These are phyloP conservation scores for Mortierella sp. DNA, from an alignment of 371 early-diverging fungal species.

Conservation along the genomic window DNA sequence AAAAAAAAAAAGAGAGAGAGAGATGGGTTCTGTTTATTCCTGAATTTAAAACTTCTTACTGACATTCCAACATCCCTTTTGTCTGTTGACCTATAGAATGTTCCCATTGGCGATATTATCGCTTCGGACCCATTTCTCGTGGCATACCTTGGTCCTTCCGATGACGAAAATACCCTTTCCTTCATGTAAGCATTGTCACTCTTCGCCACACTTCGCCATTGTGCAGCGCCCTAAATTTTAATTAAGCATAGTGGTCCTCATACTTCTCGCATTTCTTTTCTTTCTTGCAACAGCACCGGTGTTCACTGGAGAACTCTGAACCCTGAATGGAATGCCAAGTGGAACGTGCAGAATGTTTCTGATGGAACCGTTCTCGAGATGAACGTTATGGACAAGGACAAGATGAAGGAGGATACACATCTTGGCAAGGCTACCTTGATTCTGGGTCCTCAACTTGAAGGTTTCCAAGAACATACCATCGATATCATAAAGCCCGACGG, in stretches of 20 bases:
- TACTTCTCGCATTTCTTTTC: neutral
- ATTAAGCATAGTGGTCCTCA: no score
- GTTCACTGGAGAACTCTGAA: slow-evolving; percentile 46
- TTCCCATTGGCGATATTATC: slow-evolving; percentile 44
- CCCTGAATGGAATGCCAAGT: slow-evolving; percentile 46
- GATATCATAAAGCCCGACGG: slow-evolving; percentile 24
- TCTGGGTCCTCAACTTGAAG: slow-evolving; percentile 31
- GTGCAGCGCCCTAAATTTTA: no score
- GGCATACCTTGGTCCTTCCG: slow-evolving; percentile 39
- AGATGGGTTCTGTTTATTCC: neutral
- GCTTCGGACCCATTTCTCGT: slow-evolving; percentile 45
- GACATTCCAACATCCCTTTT: neutral
- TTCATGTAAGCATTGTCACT: slow-evolving; percentile 24
- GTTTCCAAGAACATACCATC: slow-evolving; percentile 23
- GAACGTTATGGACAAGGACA: slow-evolving; percentile 45
- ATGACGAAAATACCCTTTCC: slow-evolving; percentile 14
- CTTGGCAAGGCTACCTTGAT: slow-evolving; percentile 28
- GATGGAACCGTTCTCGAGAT: slow-evolving; percentile 35
- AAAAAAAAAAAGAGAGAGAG: neutral
- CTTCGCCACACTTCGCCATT: neutral
- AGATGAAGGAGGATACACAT: slow-evolving; percentile 39
- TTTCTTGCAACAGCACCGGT: slow-evolving; percentile 26
- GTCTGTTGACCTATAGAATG: slow-evolving; percentile 14
- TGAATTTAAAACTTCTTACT: neutral
- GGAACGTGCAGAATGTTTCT: slow-evolving; percentile 35